Base-by-base conservation (phyloP, 2,329 filamentous ascomycete species). In the Juglanconis oblonga region DNA sequence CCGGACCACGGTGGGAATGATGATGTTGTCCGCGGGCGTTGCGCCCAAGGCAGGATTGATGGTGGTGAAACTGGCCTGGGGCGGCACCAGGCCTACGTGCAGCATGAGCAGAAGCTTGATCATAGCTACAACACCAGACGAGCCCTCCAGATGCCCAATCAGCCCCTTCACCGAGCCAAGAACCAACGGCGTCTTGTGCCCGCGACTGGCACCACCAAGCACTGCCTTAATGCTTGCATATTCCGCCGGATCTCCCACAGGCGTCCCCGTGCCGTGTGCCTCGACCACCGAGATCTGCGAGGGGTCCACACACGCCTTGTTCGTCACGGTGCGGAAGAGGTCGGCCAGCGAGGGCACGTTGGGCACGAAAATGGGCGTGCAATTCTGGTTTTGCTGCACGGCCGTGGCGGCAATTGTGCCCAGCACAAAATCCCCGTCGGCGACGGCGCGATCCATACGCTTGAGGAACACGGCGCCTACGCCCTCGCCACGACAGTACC, bases 401-500 rank as follows among this genome's bases (percentile, higher is more conserved):
- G 68, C 71, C 0, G 70, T 61, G 35, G 49, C 35, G 0, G 71
- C 70, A 0, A 82, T 76, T 2, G 76, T 67, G 6, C 72, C 77
- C 0, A 74, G 65, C 11, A 81, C 71, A 0, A 69, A 69, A 64
- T 86, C 78, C 0, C 76, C 74, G 38, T 82, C 81, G 3, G 66
- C 65, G 0, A 83, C 35, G 0, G 83, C 83, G 44, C 74, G 68
- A 1, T 71, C 69, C 0, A 84, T 67, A 11, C 65, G 72, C 70
- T 85, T 85, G 0, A 86, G 62, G 3, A 82, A 66, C 0, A 85
- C 65, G 1, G 71, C 63, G 0, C 66, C 78, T 5, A 73, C 64
- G 0, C 77, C 82, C 52, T 86, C 83, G 1, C 75, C 81, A 3
- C 81, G 73, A 8, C 76, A 81, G 60, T 84, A 86, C 0, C 83